Percentiles rank a stretch among this genome's conserved stretches.
These are phyloP conservation scores for Yamadazyma nakazawae DNA, from an alignment of 805 yeast species.

Conservation along the genomic window DNA sequence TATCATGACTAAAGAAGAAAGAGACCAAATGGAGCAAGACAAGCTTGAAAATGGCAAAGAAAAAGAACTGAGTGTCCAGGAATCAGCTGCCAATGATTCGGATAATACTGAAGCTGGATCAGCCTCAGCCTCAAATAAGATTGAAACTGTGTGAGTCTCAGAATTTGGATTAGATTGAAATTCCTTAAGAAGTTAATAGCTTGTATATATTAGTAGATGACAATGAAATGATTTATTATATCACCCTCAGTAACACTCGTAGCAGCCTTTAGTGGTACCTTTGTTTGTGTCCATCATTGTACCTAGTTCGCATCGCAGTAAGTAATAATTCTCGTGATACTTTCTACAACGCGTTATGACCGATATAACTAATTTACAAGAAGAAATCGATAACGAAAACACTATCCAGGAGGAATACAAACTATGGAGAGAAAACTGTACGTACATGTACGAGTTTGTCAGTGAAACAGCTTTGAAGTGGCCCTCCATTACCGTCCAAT, in stretches of 20 bases:
- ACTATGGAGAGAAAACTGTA: conserved; percentile 77
- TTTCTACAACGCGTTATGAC: background rate
- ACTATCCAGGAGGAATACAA: conserved; percentile 66
- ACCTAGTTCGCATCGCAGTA: no score
- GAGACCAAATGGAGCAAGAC: conserved; percentile 1
- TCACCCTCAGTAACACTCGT: no score
- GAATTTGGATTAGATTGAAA: no score
- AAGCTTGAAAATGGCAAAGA: background rate
- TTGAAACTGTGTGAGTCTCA: no score
- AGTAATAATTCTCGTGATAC: background rate
- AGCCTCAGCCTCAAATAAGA: no score
- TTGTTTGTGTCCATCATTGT: no score
- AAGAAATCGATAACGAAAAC: conserved; percentile 31
- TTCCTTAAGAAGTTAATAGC: background rate
- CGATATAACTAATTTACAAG: conserved; percentile 1
- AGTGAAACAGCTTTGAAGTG: conserved; percentile 76
- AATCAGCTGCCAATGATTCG: background rate
- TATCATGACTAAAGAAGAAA: conserved; percentile 4
- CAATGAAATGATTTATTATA: background rate
- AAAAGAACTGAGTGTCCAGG: background rate
- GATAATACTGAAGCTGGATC: background rate
- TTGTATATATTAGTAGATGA: background rate
- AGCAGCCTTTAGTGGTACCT: no score
- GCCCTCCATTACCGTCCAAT: conserved; percentile 79
- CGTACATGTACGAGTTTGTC: conserved; percentile 78